phyloP scores from a whole-genome alignment of 2,329 filamentous ascomycete species.

The Hypocrella siamensis region DNA sequence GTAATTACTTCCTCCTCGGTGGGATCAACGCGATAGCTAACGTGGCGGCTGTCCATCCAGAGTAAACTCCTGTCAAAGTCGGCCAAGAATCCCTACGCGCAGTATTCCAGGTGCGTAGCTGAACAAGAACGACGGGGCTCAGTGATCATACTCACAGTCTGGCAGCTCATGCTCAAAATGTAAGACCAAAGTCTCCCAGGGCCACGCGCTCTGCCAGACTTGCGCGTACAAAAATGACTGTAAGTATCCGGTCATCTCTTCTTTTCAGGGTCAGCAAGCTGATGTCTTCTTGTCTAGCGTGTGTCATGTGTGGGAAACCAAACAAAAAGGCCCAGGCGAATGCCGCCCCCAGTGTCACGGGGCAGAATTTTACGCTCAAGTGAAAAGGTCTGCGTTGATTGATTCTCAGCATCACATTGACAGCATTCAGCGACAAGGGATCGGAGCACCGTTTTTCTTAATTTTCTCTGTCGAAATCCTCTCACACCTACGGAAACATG shows the following conservation, averaged over 20 bases:
- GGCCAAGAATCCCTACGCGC: slow-evolving; percentile 50
- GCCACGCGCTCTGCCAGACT: slow-evolving; percentile 42
- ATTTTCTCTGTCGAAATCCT: too few relatives aligned
- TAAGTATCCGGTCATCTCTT: slow-evolving; percentile 16
- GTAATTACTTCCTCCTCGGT: slow-evolving; percentile 13
- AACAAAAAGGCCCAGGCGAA: slow-evolving; percentile 32
- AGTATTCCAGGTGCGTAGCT: slow-evolving; percentile 28
- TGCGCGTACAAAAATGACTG: slow-evolving; percentile 48
- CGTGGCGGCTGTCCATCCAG: slow-evolving; percentile 15
- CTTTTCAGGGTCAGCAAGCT: slow-evolving; percentile 3
- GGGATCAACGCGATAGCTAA: background rate
- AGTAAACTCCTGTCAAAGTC: slow-evolving; percentile 49
- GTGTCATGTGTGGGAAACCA: slow-evolving; percentile 47
- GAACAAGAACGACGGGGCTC: too few relatives aligned
- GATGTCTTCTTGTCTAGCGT: slow-evolving; percentile 24
- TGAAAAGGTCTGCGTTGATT: too few relatives aligned
- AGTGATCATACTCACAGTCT: background rate
- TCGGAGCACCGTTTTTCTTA: too few relatives aligned
- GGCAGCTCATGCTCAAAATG: slow-evolving; percentile 40
- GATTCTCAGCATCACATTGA: too few relatives aligned
- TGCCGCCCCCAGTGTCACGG: slow-evolving; percentile 34
- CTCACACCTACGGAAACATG: too few relatives aligned
- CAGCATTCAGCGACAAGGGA: background rate
- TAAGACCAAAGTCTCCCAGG: slow-evolving; percentile 48
- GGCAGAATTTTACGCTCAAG: slow-evolving; percentile 48